A percentile compares a stretch with the other conserved stretches of the same genome.
Evolutionary conservation across 768 basidiomycete genomes (phyloP).

Genomic region (Agrocybe pediades): DNA sequence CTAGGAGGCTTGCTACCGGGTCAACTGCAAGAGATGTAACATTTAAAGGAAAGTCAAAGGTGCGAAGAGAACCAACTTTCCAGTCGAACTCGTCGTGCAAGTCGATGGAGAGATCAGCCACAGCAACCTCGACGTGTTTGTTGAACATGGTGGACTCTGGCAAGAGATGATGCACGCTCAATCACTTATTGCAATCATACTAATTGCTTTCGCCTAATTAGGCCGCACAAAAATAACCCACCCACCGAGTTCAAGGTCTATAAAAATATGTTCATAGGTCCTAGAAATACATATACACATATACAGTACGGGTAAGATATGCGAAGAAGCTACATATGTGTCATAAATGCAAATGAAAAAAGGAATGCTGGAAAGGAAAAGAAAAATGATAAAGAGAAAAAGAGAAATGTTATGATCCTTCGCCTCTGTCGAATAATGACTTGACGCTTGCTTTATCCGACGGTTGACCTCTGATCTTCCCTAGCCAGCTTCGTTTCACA

Average conservation of each 20-base stretch:
- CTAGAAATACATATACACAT: conserved; percentile 31
- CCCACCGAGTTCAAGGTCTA: neutral
- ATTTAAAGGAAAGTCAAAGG: conserved; percentile 51
- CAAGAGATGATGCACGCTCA: neutral
- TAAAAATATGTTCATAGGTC: conserved; percentile 8
- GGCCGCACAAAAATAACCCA: neutral
- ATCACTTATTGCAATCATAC: conserved; percentile 1
- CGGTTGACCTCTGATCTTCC: conserved; percentile 61
- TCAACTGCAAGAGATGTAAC: conserved; percentile 58
- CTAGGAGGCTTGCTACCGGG: conserved; percentile 62
- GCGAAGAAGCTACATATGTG: conserved; percentile 23
- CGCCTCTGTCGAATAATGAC: conserved; percentile 20
- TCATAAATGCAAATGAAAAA: conserved; percentile 15
- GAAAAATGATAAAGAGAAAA: neutral
- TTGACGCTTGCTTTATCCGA: conserved; percentile 18
- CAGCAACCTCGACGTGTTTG: conserved; percentile 34
- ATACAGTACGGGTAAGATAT: conserved; percentile 16
- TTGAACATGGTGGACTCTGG: conserved; percentile 37
- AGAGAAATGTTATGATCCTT: conserved; percentile 15
- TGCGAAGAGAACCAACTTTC: conserved; percentile 51
- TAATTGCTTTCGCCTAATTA: neutral
- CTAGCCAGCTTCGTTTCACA: conserved; percentile 67
- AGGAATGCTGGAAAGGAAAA: conserved; percentile 1
- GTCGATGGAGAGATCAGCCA: conserved; percentile 58
- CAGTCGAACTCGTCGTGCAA: conserved; percentile 59